Evolutionary conservation across 306 rosid genomes (phyloP).

Genomic region (Lathyrus sativus): DNA sequence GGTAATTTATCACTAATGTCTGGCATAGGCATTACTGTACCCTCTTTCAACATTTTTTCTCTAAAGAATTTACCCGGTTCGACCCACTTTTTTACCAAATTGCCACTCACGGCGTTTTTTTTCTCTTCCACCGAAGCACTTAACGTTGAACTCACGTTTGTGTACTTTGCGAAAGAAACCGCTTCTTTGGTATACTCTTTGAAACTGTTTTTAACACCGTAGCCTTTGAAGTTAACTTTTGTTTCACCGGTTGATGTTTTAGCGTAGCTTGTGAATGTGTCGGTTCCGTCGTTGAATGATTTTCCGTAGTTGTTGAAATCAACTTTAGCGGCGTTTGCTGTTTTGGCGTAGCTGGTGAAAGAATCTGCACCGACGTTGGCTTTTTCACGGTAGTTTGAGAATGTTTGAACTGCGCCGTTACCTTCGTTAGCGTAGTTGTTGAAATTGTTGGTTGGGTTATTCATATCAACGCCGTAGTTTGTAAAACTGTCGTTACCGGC

Average conservation of each 20-base stretch:
- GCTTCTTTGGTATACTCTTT: constrained; percentile 70
- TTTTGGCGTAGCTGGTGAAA: constrained; percentile 71
- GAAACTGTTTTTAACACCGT: constrained; percentile 85
- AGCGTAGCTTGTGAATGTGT: constrained; percentile 70
- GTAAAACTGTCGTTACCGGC: constrained; percentile 60
- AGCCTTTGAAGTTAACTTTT: constrained; percentile 60
- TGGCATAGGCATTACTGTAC: constrained; percentile 82
- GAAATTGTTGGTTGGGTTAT: constrained; percentile 73
- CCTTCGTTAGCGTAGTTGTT: constrained; percentile 69
- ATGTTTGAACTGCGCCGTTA: constrained; percentile 63
- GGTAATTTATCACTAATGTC: constrained; percentile 92
- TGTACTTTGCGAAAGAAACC: constrained; percentile 51
- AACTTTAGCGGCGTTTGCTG: constrained; percentile 56
- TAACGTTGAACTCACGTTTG: constrained; percentile 46
- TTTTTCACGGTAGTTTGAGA: constrained; percentile 71
- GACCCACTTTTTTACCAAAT: constrained; percentile 74
- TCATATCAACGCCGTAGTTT: constrained; percentile 65
- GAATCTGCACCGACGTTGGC: constrained; percentile 85
- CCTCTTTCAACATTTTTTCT: constrained; percentile 71
- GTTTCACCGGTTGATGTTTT: constrained; percentile 43
- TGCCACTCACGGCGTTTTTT: constrained; percentile 43
- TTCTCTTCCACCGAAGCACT: constrained; percentile 6
- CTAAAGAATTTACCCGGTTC: constrained; percentile 94
- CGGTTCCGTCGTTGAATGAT: constrained; percentile 82
- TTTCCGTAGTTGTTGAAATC: constrained; percentile 77